Evolutionary conservation across 495 filamentous ascomycete genomes (phyloP), one percentile per base, ranked within the genome.

Genomic region (Aspergillus wentii): DNA sequence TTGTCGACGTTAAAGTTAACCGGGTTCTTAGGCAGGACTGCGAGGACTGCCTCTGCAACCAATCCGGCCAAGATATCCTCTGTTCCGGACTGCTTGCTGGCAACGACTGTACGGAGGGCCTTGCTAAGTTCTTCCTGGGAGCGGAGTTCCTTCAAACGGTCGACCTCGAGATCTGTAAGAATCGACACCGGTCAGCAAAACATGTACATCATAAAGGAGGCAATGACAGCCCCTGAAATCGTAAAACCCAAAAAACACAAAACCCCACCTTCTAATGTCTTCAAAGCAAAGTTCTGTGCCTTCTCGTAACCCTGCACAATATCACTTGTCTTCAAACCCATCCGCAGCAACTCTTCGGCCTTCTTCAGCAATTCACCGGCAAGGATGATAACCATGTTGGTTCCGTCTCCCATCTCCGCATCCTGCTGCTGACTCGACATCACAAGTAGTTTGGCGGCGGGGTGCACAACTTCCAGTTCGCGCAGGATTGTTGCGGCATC

Each of bases 401-500:
- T 99, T 35, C 86, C 92, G 69, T 99, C 94, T 32, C 94, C 94
- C 83, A 99, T 95, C 79, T 99, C 94, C 29, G 87, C 78, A 58
- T 99, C 94, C 65, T 97, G 94, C 70, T 99, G 94, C 59, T 99
- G 94, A 67, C 85, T 89, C 27, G 94, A 89, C 94, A 99, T 97
- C 38, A 99, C 94, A n/a, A 97, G 69, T 35, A 99, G 71, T 66
- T 99, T 99, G 8, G 94, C 94, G 27, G 94, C 94, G 40, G 94
- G 94, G 66, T 99, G 94, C 20, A 99, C 91, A 30, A 99, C 94
- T 57, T 99, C 94, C 59, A 99, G 76, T 63, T 99, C 94, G 53
- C 88, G 84, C 38, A 99, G 74, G 47, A 99, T 99, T 17, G 92
- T 95, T 46, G 94, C 94, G 26, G 94, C 94, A 59, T 99, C 94